Percentiles rank a stretch among this genome's conserved stretches.
These are phyloP conservation scores for Ceratocystis huliohia DNA, from an alignment of 2,329 filamentous ascomycete species.

Conservation along the genomic window DNA sequence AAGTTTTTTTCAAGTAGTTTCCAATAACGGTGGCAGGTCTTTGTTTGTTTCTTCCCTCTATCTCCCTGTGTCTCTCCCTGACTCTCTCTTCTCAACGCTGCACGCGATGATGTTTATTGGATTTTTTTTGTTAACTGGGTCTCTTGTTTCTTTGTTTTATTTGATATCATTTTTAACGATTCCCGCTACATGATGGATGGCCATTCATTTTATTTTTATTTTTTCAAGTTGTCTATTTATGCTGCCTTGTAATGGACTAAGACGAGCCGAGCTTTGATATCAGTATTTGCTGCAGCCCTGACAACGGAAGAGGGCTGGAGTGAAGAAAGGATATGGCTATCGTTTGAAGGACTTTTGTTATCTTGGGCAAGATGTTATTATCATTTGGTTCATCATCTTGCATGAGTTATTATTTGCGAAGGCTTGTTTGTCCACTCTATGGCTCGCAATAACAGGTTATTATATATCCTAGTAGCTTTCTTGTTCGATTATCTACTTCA, in stretches of 20 bases:
- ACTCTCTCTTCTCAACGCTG: conserved; percentile 14
- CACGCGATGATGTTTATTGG: conserved; percentile 1
- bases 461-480: too few species aligned
- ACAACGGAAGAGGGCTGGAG: too few species aligned
- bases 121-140: conserved; percentile 13
- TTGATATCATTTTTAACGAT: conserved; percentile 18
- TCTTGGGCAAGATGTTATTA: too few species aligned
- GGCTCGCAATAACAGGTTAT: too few species aligned
- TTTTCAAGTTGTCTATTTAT: conserved; percentile 6
- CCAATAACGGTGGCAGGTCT: conserved; percentile 18
- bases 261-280: neutral
- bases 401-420: too few species aligned
- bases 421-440: too few species aligned
- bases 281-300: too few species aligned
- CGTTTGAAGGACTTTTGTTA: too few species aligned
- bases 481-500: neutral
- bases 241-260: neutral
- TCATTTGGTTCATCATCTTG: too few species aligned
- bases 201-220: conserved; percentile 13
- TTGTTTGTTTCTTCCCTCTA: conserved; percentile 17
- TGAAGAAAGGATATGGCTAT: too few species aligned
- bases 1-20: conserved; percentile 18
- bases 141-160: conserved; percentile 16
- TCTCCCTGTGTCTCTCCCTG: conserved; percentile 7
- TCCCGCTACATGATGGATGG: conserved; percentile 2